Evolutionary conservation across 805 yeast species (phyloP), one percentile per base, ranked within the genome.

Genomic region (Yarrowia hollandica): DNA sequence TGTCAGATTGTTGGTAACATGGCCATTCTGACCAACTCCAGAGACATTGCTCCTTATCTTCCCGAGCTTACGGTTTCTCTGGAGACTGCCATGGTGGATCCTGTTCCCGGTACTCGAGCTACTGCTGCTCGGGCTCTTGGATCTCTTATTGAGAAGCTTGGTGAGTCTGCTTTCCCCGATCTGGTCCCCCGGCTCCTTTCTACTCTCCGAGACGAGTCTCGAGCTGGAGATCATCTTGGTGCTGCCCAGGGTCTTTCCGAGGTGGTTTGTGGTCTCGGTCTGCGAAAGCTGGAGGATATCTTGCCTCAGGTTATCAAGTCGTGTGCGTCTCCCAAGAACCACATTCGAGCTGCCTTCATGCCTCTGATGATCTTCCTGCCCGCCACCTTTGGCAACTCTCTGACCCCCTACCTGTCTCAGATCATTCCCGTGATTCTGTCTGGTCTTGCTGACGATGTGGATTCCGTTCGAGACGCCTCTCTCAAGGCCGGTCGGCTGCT

Each of bases 1-100:
- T 91, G 98, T 72, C 97, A 94, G 73, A 92, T 94, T 77, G 97
- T 94, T 26, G 99, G 99, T 63, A 94, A 94, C 69, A 94, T 94
- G 98, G 90, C 98, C 1, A 90, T 94, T 70, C 78, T 94, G 67
- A 97, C 96, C 15, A 98, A 92, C 67, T 78, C 89, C 15, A 82
- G 81, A 65, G 99, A 94, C 71, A 77, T 94, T 62, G 73, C 82
- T 55, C 97, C 97, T 22, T 94, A 94, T 73, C 76, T 94, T 67
- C 80, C 83, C 19, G 82, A 83, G 39, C 77, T 94, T 65, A 85
- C 92, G 41, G 78, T 83, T 10, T 97, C 90, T 66, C 80, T 94
- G 62, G 96, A 94, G 71, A 78, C 81, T 39, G 96, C 98, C 5
- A 92, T 94, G 96, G 97, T 95, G 54, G 99, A 94, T 66, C 99